A percentile compares a stretch with the other conserved stretches of the same genome.
Evolutionary conservation across 179 eudicot species (phyloP).

Genomic region (Amaranthus tricolor): DNA sequence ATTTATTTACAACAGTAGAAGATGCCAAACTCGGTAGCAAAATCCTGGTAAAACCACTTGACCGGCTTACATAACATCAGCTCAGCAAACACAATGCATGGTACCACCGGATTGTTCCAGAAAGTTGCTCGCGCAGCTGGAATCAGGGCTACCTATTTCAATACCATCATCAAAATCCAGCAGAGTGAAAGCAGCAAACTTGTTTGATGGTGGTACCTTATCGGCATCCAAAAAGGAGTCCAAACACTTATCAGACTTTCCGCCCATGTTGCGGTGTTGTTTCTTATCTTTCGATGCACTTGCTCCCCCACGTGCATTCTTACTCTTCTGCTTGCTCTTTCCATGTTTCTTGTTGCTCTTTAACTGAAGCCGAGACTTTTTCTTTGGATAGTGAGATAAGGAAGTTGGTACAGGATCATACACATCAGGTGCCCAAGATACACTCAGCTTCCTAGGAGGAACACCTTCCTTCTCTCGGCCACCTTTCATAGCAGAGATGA

Average conservation of each 20-base stretch:
- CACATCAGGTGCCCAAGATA: conserved; percentile 97
- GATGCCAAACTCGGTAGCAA: conserved; percentile 4
- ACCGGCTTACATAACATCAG: conserved; percentile 39
- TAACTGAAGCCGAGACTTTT: conserved; percentile 41
- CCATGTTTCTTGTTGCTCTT: conserved; percentile 53
- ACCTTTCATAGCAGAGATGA: conserved; percentile 83
- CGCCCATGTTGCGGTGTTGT: conserved; percentile 42
- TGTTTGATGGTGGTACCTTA: conserved; percentile 22
- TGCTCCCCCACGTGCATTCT: conserved; percentile 46
- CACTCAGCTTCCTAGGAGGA: conserved; percentile 48
- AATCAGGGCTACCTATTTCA: conserved; percentile 44
- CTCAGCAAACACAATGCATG: conserved; percentile 52
- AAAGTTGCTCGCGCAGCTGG: conserved; percentile 59
- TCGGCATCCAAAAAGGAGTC: conserved; percentile 27
- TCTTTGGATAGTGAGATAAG: conserved; percentile 50
- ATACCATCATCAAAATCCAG: conserved; percentile 31
- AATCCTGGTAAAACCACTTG: not conserved
- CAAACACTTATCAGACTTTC: conserved; percentile 31
- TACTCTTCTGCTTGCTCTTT: conserved; percentile 63
- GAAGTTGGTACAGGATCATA: conserved; percentile 81
- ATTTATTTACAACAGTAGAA: conserved; percentile 26
- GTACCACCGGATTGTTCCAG: conserved; percentile 44
- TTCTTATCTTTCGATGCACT: conserved; percentile 49
- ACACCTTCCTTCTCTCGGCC: conserved; percentile 73
- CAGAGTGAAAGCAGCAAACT: conserved; percentile 19